Base-by-base conservation (phyloP, 2,329 filamentous ascomycete genomes). In the Chlorencoelia australis region DNA sequence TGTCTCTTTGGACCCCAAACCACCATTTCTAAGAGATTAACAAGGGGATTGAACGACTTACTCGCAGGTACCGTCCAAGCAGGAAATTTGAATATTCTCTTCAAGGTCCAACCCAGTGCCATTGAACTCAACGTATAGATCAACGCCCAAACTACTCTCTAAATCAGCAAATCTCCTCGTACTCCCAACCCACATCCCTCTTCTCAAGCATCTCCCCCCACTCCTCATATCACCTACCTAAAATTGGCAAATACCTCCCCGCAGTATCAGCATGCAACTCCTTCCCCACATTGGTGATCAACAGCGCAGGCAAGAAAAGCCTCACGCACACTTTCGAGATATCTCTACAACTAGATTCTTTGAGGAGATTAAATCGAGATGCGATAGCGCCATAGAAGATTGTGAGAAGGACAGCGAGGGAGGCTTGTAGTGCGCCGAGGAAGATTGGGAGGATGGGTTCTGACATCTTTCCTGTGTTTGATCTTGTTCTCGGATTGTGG, bases 251-350 rank as follows among this genome's bases (percentile, higher is more conserved):
- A 48, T 64, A 66, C 27, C 57, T 54, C 29, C 45, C 35, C 1
- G 55, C 59, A 2, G 58, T 59, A 0, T 51, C 58, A 2, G 50
- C 30, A 26, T 64, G 56, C 14, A 66, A 51, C 44, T 66, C 55
- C 3, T 58, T 51, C 7, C 65, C 66, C 25, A 69, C 57, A 42
- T 66, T 63, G 13, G 61, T 62, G 43, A 69, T 52, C 8, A 69
- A 53, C 9, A 69, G 54, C 0, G 62, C 63, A 0, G 66, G 66
- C 7, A 69, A 53, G 33, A 68, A 68, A 37, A 68, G 55, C 19
- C 61, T 59, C 8, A 67, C 64, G 45, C 64, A 67, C 4, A 67
- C 51, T 24, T 63, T 61, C 24, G 65, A 68, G 14, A 69, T 59
- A 22, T 60, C 51, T 40, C 60, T 63, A 18, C 62, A 55, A 26